Base-by-base conservation (phyloP, 345 rosid genomes). In the Syzygium jambos region DNA sequence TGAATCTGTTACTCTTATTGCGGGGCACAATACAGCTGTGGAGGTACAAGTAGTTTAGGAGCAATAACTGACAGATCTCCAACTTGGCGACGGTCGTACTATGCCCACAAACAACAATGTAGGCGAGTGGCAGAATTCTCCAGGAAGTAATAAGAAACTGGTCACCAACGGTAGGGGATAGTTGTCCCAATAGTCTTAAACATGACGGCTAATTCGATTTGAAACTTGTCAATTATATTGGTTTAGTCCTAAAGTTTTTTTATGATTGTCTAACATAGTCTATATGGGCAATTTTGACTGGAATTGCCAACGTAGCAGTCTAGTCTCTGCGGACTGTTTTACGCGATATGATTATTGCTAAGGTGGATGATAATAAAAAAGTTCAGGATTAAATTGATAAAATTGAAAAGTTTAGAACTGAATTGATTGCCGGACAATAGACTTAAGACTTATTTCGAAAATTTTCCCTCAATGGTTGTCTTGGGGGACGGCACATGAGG, bases 361-460 rank as follows among this genome's bases (percentile, higher is more conserved):
- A 61, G 1, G 0, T 59, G 3, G 0, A 59, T 25, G 7, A 27
- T 27, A 0, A 1, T 34, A 0, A 38, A 34, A 34, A 17, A 34
- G 0, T 4, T 17, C 1, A 73, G 1, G 5, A 73, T 34, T 2
- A 34, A 68, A 34, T 17, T 4, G 23, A 0, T 0, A 34, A 29
- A 34, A 68, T 34, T 17, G 0, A 22, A 68, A 68, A 68, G 5
- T 34, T 9, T 1, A 11, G 1, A 1, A 34, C 0, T 1, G 7
- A 73, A 34, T 34, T 34, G 10, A 13, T 16, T 4, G 2, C 22
- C 3, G 1, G 2, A 34, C 0, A 9, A 5, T 34, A 73, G 0
- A 0, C 38, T 73, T 34, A 9, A 2, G 0, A 73, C 11, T 38
- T 73, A 43, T 9, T 38, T 17, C 0, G 1, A 73, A 2, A 38